Base-by-base conservation (phyloP, 352 stramenopile species). In the Globisporangium paroecandrum region DNA sequence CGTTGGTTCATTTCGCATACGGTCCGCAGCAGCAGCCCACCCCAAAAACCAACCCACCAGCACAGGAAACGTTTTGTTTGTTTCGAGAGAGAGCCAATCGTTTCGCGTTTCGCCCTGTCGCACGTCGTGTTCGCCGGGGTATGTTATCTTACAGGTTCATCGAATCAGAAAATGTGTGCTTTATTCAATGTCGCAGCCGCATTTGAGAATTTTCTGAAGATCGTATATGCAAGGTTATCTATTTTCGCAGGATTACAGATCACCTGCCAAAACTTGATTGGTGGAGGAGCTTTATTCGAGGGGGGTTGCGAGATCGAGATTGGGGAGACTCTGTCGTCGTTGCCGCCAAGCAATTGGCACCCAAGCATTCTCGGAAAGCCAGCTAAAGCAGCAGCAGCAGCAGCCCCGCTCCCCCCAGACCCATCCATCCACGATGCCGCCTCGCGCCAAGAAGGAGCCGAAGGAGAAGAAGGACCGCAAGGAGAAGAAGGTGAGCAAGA, bases 401-500 rank as follows among this genome's bases (percentile, higher is more conserved):
- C 56, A 46, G 38, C 38, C 0, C 12, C 36, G 36, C 36, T 43
- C 36, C 36, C 38, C 38, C 12, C 10, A 46, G 38, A 46, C 4
- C 54, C 27, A 2, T 29, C 22, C 27, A n/a, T 27, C 18, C 59
- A 68, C 34, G 38, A 70, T 70, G 65, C 56, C 68, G 59, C 22
- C 47, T 20, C 20, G 47, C 27, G 43, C 51, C 34, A 74, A 51
- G 46, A 93, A 89, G 72, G 66, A 85, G 68, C 82, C 80, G 58
- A 81, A 79, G 18, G 80, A 80, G 60, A 93, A 92, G 79, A 87
- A 79, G 67, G 85, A 93, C 65, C 86, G 86, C 64, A 81, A 84
- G 76, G 81, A 75, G 54, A 94, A 92, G 78, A 94, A 91, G 75
- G 82, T 89, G 63, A 77, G 68, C 49, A 83, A 83, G 66, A 94